These are phyloP conservation scores for Sonneratia caseolaris DNA, from an alignment of 345 rosid genomes.

Conservation along the genomic window DNA sequence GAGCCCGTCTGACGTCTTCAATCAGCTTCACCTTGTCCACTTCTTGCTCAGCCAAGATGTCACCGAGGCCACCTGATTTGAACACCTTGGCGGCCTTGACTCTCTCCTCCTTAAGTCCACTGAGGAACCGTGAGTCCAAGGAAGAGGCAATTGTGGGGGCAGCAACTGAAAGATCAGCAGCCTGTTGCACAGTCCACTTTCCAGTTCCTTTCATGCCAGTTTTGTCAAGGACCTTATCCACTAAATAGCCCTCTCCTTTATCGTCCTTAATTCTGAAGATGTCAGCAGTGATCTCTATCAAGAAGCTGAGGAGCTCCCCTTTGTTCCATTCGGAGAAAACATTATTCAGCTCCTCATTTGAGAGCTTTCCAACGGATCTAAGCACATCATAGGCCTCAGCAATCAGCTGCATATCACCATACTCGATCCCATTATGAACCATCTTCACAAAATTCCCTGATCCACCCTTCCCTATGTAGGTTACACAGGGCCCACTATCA, in stretches of 20 bases:
- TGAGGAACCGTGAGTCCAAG: constrained; percentile 79
- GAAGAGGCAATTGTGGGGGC: constrained; percentile 91
- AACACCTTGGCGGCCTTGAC: constrained; percentile 79
- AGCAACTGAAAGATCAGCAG: constrained; percentile 90
- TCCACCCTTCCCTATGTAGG: constrained; percentile 82
- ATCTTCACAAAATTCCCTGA: constrained; percentile 95
- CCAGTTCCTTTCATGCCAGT: constrained; percentile 98
- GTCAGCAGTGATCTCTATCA: constrained; percentile 86
- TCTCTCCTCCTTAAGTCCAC: constrained; percentile 87
- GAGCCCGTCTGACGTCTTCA: constrained; percentile 84
- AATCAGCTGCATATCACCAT: constrained; percentile 94
- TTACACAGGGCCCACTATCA: constrained; percentile 88
- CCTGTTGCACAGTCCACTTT: constrained; percentile 97
- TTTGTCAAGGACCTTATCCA: constrained; percentile 90
- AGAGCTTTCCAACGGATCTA: constrained; percentile 73
- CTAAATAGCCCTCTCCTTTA: constrained; percentile 77
- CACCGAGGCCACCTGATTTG: constrained; percentile 65
- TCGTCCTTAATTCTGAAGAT: constrained; percentile 79
- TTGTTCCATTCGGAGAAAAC: constrained; percentile 89
- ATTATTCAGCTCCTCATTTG: constrained; percentile 61
- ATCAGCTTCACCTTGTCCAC: constrained; percentile 75
- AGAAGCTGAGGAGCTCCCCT: constrained; percentile 90
- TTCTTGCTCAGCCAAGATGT: constrained; percentile 41
- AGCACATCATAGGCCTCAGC: constrained; percentile 88
- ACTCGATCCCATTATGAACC: constrained; percentile 95